Percentiles rank a stretch among this genome's conserved stretches.
phyloP scores from a whole-genome alignment of 768 basidiomycete genomes.

The Naganishia kalamii region DNA sequence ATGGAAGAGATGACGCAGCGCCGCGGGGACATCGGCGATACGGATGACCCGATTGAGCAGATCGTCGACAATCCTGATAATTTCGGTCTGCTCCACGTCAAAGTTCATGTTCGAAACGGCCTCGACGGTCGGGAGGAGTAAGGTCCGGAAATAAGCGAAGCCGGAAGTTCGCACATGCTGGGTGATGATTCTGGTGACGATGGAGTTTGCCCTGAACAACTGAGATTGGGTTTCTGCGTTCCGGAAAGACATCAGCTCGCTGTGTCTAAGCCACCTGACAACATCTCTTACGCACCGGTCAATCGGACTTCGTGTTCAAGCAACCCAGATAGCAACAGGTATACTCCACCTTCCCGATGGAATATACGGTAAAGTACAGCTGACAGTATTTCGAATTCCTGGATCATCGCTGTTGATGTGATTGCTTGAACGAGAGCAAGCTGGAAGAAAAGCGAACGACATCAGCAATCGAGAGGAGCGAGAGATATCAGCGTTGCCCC shows the following conservation, averaged over 20 bases:
- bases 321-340: conserved; percentile 70
- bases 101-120: conserved; percentile 56
- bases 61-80: conserved; percentile 49
- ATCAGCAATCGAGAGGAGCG: not conserved
- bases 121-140: conserved; percentile 70
- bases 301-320: conserved; percentile 75
- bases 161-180: conserved; percentile 84
- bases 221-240: conserved; percentile 71
- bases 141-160: conserved; percentile 77
- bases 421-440: conserved; percentile 52
- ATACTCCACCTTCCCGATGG: conserved; percentile 65
- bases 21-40: conserved; percentile 5
- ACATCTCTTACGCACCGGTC: conserved; percentile 54
- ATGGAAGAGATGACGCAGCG: conserved; percentile 12
- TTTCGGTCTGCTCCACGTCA: conserved; percentile 15
- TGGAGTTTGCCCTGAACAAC: conserved; percentile 83
- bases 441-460: conserved; percentile 40
- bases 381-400: conserved; percentile 75
- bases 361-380: conserved; percentile 79
- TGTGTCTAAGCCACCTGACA: not conserved
- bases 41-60: conserved; percentile 36
- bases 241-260: not conserved
- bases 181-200: conserved; percentile 77
- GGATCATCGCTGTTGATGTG: conserved; percentile 62
- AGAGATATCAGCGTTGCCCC: conserved; percentile 18